Conservation (phyloP, 78 protist species). For the Emiliania huxleyi region DNA sequence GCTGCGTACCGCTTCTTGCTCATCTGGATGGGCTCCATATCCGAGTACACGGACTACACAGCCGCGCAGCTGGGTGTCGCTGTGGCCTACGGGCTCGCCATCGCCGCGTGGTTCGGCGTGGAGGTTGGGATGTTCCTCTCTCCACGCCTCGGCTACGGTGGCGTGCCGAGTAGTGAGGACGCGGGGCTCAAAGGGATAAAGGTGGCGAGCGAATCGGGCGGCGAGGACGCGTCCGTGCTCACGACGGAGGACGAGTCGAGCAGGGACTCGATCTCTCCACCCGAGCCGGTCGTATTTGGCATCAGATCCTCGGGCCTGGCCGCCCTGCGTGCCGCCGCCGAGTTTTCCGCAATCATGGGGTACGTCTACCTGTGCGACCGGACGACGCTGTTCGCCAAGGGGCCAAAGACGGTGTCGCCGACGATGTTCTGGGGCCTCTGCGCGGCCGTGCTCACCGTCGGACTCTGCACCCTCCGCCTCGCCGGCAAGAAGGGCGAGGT, state of each 20-base stretch:
- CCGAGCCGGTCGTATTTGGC: background rate
- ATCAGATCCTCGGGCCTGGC: background rate
- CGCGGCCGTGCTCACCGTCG: background rate
- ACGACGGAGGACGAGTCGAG: background rate
- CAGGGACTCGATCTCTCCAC: background rate
- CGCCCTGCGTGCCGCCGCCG: constrained; percentile 6
- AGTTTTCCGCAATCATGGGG: background rate
- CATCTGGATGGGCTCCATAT: background rate
- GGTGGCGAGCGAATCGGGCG: background rate
- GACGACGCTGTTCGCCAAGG: background rate
- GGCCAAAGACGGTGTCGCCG: background rate
- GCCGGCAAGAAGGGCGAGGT: background rate
- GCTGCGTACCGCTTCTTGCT: background rate
- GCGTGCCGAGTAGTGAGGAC: background rate
- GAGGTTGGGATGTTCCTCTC: background rate
- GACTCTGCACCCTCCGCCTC: background rate
- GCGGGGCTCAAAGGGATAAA: no score
- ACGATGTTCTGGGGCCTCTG: constrained; percentile 19
- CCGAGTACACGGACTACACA: background rate
- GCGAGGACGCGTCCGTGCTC: background rate
- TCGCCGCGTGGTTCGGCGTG: background rate
- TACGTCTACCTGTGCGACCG: constrained; percentile 36
- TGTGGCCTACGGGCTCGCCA: background rate
- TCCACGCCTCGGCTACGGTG: background rate
- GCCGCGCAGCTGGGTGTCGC: background rate